Evolutionary conservation across 768 basidiomycete species (phyloP).

Genomic region (Serendipita sp.): DNA sequence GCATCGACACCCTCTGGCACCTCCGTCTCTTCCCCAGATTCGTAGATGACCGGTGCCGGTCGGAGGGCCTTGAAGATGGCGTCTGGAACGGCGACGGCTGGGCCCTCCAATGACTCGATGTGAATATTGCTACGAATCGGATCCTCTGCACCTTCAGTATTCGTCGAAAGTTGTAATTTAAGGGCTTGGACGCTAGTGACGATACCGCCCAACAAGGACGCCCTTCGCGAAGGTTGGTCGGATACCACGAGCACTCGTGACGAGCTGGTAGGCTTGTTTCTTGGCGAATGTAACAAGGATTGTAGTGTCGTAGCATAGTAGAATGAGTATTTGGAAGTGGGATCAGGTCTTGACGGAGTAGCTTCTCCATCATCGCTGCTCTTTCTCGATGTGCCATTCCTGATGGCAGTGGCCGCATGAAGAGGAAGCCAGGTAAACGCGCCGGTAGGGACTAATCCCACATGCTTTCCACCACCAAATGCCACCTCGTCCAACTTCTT

Average conservation of each 20-base stretch:
- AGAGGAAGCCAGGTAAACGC: slow-evolving; percentile 2
- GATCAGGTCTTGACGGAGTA: not conserved
- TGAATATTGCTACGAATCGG: not conserved
- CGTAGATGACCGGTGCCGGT: not conserved
- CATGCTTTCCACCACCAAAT: not conserved
- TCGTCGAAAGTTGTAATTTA: not conserved
- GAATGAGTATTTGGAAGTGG: not conserved
- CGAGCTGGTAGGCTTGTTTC: no score
- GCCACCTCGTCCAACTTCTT: slow-evolving; percentile 1
- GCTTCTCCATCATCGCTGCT: not conserved
- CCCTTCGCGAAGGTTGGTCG: not conserved
- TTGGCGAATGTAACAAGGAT: not conserved
- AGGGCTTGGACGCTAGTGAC: slow-evolving; percentile 2
- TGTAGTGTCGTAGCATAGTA: slow-evolving; percentile 2
- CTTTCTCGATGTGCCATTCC: not conserved
- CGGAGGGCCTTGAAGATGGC: not conserved
- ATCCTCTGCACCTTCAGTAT: not conserved
- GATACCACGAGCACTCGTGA: not conserved
- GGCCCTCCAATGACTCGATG: slow-evolving; percentile 3
- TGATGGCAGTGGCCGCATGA: not conserved
- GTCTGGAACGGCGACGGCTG: not conserved
- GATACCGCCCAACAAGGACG: not conserved
- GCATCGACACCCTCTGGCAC: not conserved
- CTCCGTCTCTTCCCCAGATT: not conserved
- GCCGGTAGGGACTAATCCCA: not conserved